These are phyloP conservation scores for Boletus rubescentipes DNA, from an alignment of 768 basidiomycete genomes.

Conservation along the genomic window DNA sequence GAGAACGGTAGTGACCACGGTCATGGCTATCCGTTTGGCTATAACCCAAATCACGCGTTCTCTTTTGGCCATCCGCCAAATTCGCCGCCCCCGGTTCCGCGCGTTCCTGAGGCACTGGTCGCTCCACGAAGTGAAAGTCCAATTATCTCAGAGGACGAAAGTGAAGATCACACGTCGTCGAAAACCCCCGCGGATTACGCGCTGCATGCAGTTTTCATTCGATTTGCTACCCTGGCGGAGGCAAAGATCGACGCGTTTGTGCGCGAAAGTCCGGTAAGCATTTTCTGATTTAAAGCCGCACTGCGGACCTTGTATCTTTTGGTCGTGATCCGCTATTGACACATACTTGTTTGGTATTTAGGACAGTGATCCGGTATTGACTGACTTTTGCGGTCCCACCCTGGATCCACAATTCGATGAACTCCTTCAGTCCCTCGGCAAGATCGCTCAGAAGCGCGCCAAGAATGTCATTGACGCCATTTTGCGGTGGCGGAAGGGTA, in stretches of 20 bases:
- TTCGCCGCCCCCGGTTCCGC: constrained; percentile 78
- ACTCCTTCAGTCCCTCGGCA: constrained; percentile 79
- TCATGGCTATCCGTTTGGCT: constrained; percentile 36
- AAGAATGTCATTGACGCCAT: constrained; percentile 85
- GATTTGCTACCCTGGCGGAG: constrained; percentile 80
- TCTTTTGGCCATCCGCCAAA: constrained; percentile 33
- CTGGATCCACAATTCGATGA: constrained; percentile 82
- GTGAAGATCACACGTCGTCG: constrained; percentile 59
- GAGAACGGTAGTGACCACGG: constrained; percentile 73
- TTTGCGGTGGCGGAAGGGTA: constrained; percentile 81
- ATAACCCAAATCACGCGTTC: constrained; percentile 27
- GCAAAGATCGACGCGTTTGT: constrained; percentile 76
- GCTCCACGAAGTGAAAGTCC: constrained; percentile 53
- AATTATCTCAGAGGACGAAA: constrained; percentile 59
- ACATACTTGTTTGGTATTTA: constrained; percentile 26
- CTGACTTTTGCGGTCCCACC: constrained; percentile 65
- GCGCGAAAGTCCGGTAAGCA: constrained; percentile 61
- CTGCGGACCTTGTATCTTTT: not conserved
- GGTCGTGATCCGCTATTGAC: constrained; percentile 2
- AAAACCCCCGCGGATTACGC: constrained; percentile 89
- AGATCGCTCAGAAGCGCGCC: constrained; percentile 80
- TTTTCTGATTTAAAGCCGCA: not conserved
- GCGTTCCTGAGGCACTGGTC: constrained; percentile 63
- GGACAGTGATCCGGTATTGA: constrained; percentile 70
- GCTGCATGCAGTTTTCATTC: constrained; percentile 83